These are phyloP conservation scores for Melanomma pulvis-pyrius DNA, from an alignment of 495 filamentous ascomycete genomes.

Conservation along the genomic window DNA sequence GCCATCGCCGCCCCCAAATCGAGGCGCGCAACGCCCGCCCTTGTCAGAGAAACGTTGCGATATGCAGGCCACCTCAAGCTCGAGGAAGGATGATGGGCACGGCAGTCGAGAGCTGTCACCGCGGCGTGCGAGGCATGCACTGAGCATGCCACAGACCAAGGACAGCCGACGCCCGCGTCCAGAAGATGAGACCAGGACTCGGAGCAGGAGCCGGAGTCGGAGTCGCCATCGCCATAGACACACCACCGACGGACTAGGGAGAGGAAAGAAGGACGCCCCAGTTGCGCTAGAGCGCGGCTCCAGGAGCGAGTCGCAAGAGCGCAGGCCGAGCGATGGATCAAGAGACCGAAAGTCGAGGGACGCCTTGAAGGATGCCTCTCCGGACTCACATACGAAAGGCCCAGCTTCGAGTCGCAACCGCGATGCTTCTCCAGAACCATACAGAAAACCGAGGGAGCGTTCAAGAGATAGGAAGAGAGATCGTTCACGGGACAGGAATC, in stretches of 20 bases:
- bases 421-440: constrained; percentile 26
- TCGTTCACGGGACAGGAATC: background rate
- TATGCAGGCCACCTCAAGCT: constrained; percentile 5
- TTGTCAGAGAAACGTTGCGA: background rate
- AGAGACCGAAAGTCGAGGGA: constrained; percentile 1
- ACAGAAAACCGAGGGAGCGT: constrained; percentile 14
- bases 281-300: background rate
- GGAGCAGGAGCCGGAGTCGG: constrained; percentile 15
- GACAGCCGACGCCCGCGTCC: background rate
- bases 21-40: constrained; percentile 2
- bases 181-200: background rate
- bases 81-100: background rate
- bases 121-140: constrained; percentile 6
- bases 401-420: background rate
- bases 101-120: constrained; percentile 19
- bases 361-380: background rate
- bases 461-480: constrained; percentile 20
- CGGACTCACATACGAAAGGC: background rate
- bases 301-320: constrained; percentile 15
- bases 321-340: background rate
- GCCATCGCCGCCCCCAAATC: constrained; percentile 24
- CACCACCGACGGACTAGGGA: background rate
- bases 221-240: constrained; percentile 2
- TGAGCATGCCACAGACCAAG: background rate
- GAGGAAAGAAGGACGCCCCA: background rate